Evolutionary conservation across 106 monocot genomes (phyloP).

Genomic region (Chionographis japonica): DNA sequence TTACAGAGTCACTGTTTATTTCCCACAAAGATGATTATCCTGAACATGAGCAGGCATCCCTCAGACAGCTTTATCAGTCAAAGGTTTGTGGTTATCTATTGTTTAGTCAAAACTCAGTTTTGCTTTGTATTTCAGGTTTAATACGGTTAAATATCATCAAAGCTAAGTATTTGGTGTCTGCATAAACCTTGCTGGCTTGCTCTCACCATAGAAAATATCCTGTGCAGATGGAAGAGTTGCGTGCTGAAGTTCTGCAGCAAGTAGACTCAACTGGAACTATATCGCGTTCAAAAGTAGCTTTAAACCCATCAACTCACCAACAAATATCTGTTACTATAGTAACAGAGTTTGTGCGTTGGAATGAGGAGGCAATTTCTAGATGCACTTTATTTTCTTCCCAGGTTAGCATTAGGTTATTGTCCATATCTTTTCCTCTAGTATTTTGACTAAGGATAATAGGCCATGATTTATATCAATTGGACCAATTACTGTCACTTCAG

Average conservation of each 20-base stretch:
- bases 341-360: constrained; percentile 98
- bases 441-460: not conserved
- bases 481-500: no score
- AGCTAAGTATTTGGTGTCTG: not conserved
- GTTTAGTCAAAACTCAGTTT: not conserved
- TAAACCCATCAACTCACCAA: constrained; percentile 46
- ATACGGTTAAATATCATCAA: not conserved
- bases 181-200: constrained; percentile 8
- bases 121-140: not conserved
- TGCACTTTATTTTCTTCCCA: constrained; percentile 84
- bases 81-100: constrained; percentile 57
- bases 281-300: constrained; percentile 60
- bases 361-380: constrained; percentile 94
- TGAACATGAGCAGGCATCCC: constrained; percentile 95
- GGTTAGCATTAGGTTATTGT: constrained; percentile 35
- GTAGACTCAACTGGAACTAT: constrained; percentile 68
- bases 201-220: not conserved
- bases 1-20: constrained; percentile 89
- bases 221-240: constrained; percentile 78
- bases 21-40: constrained; percentile 89
- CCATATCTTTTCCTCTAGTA: not conserved
- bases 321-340: constrained; percentile 97
- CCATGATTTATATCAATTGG: no score
- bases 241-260: constrained; percentile 75
- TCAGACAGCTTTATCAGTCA: constrained; percentile 70